Base-by-base conservation (phyloP, 148 eudicot species). In the Rhododendron molle region DNA sequence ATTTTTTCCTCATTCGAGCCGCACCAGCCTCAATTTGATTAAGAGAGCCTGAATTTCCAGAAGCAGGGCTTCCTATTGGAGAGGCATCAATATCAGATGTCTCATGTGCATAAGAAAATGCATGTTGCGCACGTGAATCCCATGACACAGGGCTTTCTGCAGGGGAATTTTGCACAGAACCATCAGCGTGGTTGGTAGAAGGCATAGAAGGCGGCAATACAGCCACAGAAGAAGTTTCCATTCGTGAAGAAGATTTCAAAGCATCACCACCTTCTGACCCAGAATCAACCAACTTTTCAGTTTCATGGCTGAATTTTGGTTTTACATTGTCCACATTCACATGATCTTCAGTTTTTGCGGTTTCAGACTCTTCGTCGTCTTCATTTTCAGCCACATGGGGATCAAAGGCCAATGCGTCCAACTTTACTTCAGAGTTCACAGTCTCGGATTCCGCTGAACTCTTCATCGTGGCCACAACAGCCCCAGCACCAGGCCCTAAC, bases 1-100 rank as follows among this genome's bases (percentile, higher is more conserved):
- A 95, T 89, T 95, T 95, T 89, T 94, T 97, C 85, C 98, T 93
- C 96, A 94, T 95, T 85, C 92, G 78, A 78, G 98, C 94, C 56
- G 94, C 95, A 90, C 95, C 99, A 83, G 90, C 84, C 21, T 95
- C 98, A 79, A 87, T 85, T 81, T 92, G 94, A 83, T 88, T 88
- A 36, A 92, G 98, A 62, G 96, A 93, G 78, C 87, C 90, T 16
- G 94, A 88, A 80, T 92, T 94, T 96, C 98, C 92, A 58, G 96
- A 90, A 44, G 91, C 94, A 72, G 96, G 97, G 85, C 99, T 96
- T 38, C 92, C 94, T 50, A 90, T 86, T 47, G 96, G 98, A 54
- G 98, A 93, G 78, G 93, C 96, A 12, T 86, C 90, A 80, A 92
- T 34, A 88, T 97, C 97, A 36, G 98, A 93, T 46, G 87, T 88